Conservation (phyloP, 2,329 filamentous ascomycete genomes). For the Alternaria angustiovoidea region DNA sequence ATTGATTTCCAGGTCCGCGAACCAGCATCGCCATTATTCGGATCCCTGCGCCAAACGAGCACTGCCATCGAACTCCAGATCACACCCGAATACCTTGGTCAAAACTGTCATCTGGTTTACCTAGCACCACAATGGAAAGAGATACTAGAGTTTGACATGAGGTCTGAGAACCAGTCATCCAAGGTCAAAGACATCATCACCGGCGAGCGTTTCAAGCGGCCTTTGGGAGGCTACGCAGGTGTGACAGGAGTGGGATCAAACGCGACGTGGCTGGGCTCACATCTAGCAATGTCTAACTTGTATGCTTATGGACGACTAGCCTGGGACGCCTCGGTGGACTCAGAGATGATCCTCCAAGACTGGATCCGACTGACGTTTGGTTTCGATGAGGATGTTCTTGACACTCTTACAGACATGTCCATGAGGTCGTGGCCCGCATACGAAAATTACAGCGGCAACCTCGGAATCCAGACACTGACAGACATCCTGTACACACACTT, state of each 20-base stretch:
- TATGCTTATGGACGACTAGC: constrained; percentile 74
- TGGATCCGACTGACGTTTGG: constrained; percentile 76
- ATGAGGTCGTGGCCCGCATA: constrained; percentile 76
- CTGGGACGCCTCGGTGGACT: constrained; percentile 66
- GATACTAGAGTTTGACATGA: constrained; percentile 72
- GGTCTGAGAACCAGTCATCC: constrained; percentile 65
- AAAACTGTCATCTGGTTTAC: constrained; percentile 74
- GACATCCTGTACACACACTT: constrained; percentile 74
- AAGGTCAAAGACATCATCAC: constrained; percentile 67
- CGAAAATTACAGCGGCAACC: constrained; percentile 74
- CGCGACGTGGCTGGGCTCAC: constrained; percentile 72
- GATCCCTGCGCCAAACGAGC: constrained; percentile 57
- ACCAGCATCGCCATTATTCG: constrained; percentile 71
- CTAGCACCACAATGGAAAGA: constrained; percentile 73
- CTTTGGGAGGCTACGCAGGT: constrained; percentile 68
- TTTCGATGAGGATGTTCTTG: constrained; percentile 61
- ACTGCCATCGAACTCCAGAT: constrained; percentile 71
- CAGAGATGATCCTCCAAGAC: constrained; percentile 64
- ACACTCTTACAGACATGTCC: constrained; percentile 68
- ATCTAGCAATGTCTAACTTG: constrained; percentile 71
- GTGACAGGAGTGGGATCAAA: constrained; percentile 74
- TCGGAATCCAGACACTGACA: constrained; percentile 73
- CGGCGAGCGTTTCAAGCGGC: constrained; percentile 66
- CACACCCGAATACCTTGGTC: constrained; percentile 74
- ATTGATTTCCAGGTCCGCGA: constrained; percentile 79